A percentile compares a stretch with the other conserved stretches of the same genome.
These are phyloP conservation scores for Plasmodium inui DNA, from an alignment of 169 alveolate species.

Conservation along the genomic window DNA sequence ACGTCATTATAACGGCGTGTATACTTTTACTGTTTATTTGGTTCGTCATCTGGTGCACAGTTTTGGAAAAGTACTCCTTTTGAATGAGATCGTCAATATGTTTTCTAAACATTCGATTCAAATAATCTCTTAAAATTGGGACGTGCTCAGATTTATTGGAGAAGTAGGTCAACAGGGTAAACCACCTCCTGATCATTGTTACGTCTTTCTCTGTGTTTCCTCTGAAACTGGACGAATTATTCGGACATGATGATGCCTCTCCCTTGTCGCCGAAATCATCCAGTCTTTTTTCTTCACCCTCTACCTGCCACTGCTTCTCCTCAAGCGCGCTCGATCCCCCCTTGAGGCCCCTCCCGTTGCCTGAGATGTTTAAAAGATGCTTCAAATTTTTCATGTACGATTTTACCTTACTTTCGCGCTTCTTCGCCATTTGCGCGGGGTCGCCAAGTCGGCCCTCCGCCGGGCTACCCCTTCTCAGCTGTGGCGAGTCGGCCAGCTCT, in stretches of 20 bases:
- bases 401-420: constrained; percentile 30
- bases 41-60: constrained; percentile 39
- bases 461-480: neutral
- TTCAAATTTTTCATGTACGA: constrained; percentile 47
- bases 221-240: neutral
- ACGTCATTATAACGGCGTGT: constrained; percentile 47
- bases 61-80: constrained; percentile 33
- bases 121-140: constrained; percentile 46
- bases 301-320: neutral
- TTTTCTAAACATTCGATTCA: constrained; percentile 56
- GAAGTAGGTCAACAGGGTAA: neutral
- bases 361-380: constrained; percentile 30
- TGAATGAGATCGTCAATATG: constrained; percentile 32
- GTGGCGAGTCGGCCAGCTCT: neutral
- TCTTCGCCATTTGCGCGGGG: neutral
- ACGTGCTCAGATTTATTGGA: constrained; percentile 23
- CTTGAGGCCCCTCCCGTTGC: neutral
- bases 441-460: neutral
- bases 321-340: neutral
- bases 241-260: neutral
- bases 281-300: neutral
- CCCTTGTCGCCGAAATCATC: neutral
- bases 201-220: constrained; percentile 4
- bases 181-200: constrained; percentile 39
- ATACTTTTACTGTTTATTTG: constrained; percentile 67